phyloP scores from a whole-genome alignment of 169 alveolate species.

The Cryptosporidium parvum region DNA sequence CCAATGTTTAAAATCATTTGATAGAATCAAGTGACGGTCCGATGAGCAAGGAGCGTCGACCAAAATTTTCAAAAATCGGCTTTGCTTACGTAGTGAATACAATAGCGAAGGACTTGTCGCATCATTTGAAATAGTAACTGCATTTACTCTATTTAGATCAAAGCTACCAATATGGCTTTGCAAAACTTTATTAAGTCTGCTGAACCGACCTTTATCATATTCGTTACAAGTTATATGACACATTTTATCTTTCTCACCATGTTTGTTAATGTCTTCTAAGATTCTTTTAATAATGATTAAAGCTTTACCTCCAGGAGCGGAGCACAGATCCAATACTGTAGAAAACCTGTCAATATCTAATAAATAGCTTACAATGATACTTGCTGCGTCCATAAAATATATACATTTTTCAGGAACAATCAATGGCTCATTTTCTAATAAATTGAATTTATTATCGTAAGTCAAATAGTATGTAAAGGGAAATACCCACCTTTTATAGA shows the following conservation, averaged over 20 bases:
- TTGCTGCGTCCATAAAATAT: conserved; percentile 75
- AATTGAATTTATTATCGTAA: background rate
- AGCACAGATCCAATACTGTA: conserved; percentile 87
- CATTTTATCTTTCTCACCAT: conserved; percentile 68
- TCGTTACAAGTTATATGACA: conserved; percentile 82
- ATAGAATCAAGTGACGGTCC: conserved; percentile 79
- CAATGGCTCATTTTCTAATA: background rate
- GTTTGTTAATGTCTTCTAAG: conserved; percentile 44
- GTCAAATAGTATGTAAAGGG: conserved; percentile 13
- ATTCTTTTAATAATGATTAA: conserved; percentile 81
- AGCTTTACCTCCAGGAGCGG: conserved; percentile 90
- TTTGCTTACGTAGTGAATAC: background rate
- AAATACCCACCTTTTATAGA: conserved; percentile 46
- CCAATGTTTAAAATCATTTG: conserved; percentile 62
- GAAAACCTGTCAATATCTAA: conserved; percentile 74
- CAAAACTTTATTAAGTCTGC: conserved; percentile 78
- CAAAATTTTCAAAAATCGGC: conserved; percentile 71
- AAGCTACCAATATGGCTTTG: conserved; percentile 34
- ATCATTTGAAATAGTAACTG: conserved; percentile 23
- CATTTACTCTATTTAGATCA: conserved; percentile 25
- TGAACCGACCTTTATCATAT: conserved; percentile 75
- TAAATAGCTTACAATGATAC: conserved; percentile 33
- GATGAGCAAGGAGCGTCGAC: conserved; percentile 86
- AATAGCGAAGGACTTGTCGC: conserved; percentile 12
- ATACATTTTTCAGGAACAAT: conserved; percentile 9